Percentiles rank a stretch among this genome's conserved stretches.
These are phyloP conservation scores for Haplosporangium gracile DNA, from an alignment of 192 early-diverging fungal species.

Conservation along the genomic window DNA sequence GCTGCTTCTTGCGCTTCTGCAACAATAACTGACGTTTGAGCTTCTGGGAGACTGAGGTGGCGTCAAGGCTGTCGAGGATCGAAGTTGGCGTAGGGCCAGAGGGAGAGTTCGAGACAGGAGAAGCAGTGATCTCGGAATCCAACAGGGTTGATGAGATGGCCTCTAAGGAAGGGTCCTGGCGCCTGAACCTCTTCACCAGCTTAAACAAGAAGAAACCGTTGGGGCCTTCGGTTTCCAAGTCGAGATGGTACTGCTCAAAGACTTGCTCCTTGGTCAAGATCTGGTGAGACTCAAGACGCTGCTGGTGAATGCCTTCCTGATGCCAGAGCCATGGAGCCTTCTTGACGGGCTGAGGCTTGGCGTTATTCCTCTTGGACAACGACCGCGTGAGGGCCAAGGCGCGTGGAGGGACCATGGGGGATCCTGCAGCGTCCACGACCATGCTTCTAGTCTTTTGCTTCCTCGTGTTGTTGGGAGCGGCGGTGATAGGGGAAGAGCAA, in stretches of 20 bases:
- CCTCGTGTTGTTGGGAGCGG: background rate
- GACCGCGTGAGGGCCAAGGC: conserved; percentile 13
- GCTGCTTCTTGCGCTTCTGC: conserved; percentile 52
- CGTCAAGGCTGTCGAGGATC: conserved; percentile 45
- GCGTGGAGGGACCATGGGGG: background rate
- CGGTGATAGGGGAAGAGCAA: background rate
- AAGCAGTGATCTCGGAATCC: conserved; percentile 38
- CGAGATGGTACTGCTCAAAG: conserved; percentile 52
- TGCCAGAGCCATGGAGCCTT: conserved; percentile 54
- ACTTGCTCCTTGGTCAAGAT: conserved; percentile 54
- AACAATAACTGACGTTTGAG: conserved; percentile 48
- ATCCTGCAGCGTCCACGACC: conserved; percentile 9
- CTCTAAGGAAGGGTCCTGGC: conserved; percentile 31
- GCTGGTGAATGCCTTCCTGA: conserved; percentile 46
- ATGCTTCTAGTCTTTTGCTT: background rate
- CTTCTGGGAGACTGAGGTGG: conserved; percentile 40
- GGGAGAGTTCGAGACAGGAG: conserved; percentile 21
- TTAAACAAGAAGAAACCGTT: conserved; percentile 56
- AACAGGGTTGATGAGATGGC: conserved; percentile 27
- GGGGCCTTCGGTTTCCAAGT: conserved; percentile 47
- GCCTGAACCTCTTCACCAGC: conserved; percentile 47
- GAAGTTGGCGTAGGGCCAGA: conserved; percentile 18
- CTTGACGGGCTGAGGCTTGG: conserved; percentile 7
- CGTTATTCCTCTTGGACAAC: background rate
- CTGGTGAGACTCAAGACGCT: conserved; percentile 53